Evolutionary conservation across 2,329 filamentous ascomycete species (phyloP).

Genomic region (Neophaeococcomyces mojaviensis): DNA sequence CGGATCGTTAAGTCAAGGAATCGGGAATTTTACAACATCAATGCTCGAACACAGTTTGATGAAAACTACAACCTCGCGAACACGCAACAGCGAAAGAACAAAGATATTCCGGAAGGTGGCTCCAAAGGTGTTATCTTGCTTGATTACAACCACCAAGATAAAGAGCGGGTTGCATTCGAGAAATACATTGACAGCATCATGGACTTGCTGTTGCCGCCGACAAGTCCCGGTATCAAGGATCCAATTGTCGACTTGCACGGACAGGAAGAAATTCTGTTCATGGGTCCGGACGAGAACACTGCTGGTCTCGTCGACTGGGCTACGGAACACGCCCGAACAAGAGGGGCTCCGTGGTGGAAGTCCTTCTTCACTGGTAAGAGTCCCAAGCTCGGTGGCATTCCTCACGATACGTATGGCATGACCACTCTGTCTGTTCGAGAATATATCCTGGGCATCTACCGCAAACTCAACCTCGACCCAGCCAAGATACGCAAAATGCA

Average conservation of each 20-base stretch:
- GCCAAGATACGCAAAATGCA: slow-evolving; percentile 85
- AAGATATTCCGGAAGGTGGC: slow-evolving; percentile 96
- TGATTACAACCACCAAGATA: slow-evolving; percentile 89
- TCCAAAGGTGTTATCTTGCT: slow-evolving; percentile 96
- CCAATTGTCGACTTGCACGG: slow-evolving; percentile 93
- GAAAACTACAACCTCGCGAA: slow-evolving; percentile 98
- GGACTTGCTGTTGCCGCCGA: slow-evolving; percentile 81
- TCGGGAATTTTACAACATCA: slow-evolving; percentile 92
- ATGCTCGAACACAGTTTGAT: slow-evolving; percentile 91
- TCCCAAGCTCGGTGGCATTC: slow-evolving; percentile 89
- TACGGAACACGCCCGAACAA: slow-evolving; percentile 81
- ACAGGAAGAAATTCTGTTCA: slow-evolving; percentile 93
- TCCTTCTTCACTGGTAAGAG: slow-evolving; percentile 99
- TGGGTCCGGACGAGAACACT: slow-evolving; percentile 98
- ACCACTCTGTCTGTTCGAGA: slow-evolving; percentile 93
- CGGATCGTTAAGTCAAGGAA: slow-evolving; percentile 97
- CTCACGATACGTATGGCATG: slow-evolving; percentile 95
- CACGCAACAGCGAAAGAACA: slow-evolving; percentile 99
- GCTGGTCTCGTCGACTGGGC: slow-evolving; percentile 97
- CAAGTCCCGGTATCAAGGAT: slow-evolving; percentile 96
- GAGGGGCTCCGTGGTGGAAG: slow-evolving; percentile 98
- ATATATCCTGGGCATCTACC: slow-evolving; percentile 93
- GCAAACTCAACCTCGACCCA: slow-evolving; percentile 86
- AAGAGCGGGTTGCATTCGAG: slow-evolving; percentile 85
- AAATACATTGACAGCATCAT: slow-evolving; percentile 99